Conservation (phyloP, 257 asterid genomes). For the Forsythia suspensa region DNA sequence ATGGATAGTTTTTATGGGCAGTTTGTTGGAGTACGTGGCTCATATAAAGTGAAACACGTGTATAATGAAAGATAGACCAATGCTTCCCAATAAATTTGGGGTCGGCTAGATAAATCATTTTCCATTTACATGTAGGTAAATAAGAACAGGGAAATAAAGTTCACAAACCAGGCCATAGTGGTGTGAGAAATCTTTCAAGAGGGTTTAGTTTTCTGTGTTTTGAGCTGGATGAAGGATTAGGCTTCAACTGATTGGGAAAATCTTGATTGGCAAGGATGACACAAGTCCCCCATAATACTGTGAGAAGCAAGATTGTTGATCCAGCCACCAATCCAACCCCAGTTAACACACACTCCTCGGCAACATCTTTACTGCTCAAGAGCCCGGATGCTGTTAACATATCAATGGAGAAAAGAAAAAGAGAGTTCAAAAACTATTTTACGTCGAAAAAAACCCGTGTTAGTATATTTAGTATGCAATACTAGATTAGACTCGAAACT, state of each 20-base stretch:
- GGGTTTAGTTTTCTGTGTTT: slow-evolving; percentile 12
- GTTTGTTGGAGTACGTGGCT: no score
- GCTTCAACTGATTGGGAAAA: slow-evolving; percentile 8
- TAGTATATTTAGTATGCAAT: no score
- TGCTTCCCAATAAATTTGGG: not conserved
- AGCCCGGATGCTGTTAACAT: slow-evolving; percentile 56
- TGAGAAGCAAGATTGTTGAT: slow-evolving; percentile 62
- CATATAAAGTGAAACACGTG: no score
- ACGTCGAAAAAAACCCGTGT: no score
- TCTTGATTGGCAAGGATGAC: slow-evolving; percentile 41
- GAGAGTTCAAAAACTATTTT: not conserved
- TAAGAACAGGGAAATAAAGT: not conserved
- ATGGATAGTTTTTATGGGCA: no score
- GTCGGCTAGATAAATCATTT: not conserved
- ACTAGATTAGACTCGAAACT: no score
- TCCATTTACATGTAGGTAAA: not conserved
- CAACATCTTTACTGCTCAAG: slow-evolving; percentile 45
- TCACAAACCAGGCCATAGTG: slow-evolving; percentile 50
- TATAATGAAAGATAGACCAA: no score
- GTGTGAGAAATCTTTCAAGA: slow-evolving; percentile 34
- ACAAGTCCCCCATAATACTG: slow-evolving; percentile 65
- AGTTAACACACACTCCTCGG: slow-evolving; percentile 55
- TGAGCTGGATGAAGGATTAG: slow-evolving; percentile 15
- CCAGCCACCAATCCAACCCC: slow-evolving; percentile 78
- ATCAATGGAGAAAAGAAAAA: not conserved